These are phyloP conservation scores for Gossypium australe DNA, from an alignment of 345 rosid species.

Conservation along the genomic window DNA sequence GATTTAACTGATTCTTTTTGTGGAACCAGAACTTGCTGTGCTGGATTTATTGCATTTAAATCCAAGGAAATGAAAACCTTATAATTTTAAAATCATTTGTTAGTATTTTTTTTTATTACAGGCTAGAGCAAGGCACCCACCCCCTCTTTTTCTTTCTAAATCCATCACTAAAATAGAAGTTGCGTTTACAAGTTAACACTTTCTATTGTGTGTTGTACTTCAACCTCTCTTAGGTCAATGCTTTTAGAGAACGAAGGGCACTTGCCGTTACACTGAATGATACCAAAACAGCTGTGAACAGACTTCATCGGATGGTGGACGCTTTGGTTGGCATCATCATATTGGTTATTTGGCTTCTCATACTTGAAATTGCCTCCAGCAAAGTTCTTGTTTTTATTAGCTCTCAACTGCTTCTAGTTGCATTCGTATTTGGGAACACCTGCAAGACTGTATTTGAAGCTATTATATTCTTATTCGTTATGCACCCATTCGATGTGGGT, in stretches of 20 bases:
- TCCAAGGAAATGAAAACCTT: not conserved
- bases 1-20: not conserved
- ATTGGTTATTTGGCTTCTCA: conserved; percentile 59
- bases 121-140: not conserved
- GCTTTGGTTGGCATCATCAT: conserved; percentile 49
- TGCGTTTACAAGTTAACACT: not conserved
- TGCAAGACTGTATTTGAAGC: conserved; percentile 79
- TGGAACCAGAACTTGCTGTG: not conserved
- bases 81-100: not conserved
- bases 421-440: conserved; percentile 75
- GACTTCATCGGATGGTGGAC: conserved; percentile 61
- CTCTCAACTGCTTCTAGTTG: conserved; percentile 70
- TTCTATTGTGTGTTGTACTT: not conserved
- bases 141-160: not conserved
- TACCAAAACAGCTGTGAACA: conserved; percentile 87
- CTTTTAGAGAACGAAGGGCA: conserved; percentile 83
- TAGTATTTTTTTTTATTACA: not conserved
- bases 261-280: conserved; percentile 81
- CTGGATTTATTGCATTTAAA: not conserved
- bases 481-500: conserved; percentile 92
- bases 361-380: conserved; percentile 71
- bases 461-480: conserved; percentile 68
- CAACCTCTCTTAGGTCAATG: conserved; percentile 52
- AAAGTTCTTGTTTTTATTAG: conserved; percentile 62
- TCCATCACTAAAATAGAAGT: not conserved